Base-by-base conservation (phyloP, 2,329 filamentous ascomycete species). In the Sporothrix variecibatus region DNA sequence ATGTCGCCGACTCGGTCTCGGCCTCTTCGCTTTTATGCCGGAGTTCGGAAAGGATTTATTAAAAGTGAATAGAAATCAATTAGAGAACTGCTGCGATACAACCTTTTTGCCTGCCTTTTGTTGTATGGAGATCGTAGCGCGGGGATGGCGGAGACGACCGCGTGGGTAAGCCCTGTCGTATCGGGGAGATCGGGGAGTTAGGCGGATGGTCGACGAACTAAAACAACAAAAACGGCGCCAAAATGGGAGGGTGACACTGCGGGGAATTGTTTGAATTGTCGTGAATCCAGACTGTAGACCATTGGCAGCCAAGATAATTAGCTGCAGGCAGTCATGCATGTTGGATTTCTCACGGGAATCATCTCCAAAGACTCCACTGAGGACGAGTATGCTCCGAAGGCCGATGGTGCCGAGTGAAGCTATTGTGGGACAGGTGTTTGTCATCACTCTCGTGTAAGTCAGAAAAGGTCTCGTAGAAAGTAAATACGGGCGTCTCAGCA, bases 121-220 rank as follows among this genome's bases (percentile, higher is more conserved):
- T 20, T 11, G 20, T 49, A 15, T 49, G 46, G 49, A 53, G 20
- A 53, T 53, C 40, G 40, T 43, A 43, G 40, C 40, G 9, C 12
- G n/a, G 51, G 8, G 46, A n/a, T n/a, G 34, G 46, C n/a, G 46
- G 46, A n/a, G 46, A n/a, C 9, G 56, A 26, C 28, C 26, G 56
- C 53, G 26, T 58, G 53, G 53, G 11, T 17, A 1, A 17, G 53
- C 53, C 53, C 26, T 58, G 53, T 58, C 12, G 53, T 4, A 31
- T 58, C 56, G 56, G 56, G 56, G 56, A 58, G 26, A 6, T 58
- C 56, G 56, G 56, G 56, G 56, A 58, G 56, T 31, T 58, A 58
- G 56, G 56, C 56, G 49, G 49, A 5, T n/a, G 20, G 26, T 8
- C 34, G 34, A 34, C 34, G 4, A 34, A 34, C 34, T 5, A 17